Conservation (phyloP, 2,329 filamentous ascomycete genomes). For the Dactylellina drechsleri region DNA sequence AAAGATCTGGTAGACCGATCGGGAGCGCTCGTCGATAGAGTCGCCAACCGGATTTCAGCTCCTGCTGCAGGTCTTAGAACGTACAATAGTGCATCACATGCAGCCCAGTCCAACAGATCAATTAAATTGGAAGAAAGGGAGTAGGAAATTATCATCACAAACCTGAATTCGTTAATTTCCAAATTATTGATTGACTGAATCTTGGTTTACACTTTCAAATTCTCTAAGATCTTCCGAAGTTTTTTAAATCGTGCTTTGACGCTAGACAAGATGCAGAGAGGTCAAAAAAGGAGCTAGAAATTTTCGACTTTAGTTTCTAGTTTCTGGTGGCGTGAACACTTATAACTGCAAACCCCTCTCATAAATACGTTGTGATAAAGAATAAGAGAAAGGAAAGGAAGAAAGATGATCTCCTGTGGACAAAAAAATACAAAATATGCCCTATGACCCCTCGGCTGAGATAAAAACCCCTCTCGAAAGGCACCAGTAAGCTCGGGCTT, state of each 20-base stretch:
- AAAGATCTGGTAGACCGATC: background rate
- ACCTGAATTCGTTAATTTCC: too few species aligned
- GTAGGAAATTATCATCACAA: too few species aligned
- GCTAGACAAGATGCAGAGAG: too few species aligned
- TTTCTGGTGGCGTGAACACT: slow-evolving; percentile 33
- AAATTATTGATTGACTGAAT: too few species aligned
- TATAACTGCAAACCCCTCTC: background rate
- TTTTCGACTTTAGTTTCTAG: too few species aligned
- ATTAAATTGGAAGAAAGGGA: background rate
- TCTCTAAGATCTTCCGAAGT: too few species aligned
- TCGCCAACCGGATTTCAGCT: background rate
- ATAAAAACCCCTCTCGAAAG: slow-evolving; percentile 9
- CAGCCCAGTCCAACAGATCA: background rate
- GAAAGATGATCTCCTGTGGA: background rate
- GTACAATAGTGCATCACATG: slow-evolving; percentile 1
- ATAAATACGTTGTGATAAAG: background rate
- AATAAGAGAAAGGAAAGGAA: background rate
- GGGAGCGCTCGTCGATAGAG: slow-evolving; percentile 20
- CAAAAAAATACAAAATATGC: background rate
- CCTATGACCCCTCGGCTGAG: background rate
- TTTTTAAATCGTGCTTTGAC: too few species aligned
- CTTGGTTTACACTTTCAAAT: too few species aligned
- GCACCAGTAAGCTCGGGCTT: slow-evolving; percentile 4
- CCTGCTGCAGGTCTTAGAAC: slow-evolving; percentile 16
- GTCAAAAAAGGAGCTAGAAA: too few species aligned